Evolutionary conservation across 345 rosid species (phyloP), one percentile per base, ranked within the genome.

Genomic region (Salix brachista): DNA sequence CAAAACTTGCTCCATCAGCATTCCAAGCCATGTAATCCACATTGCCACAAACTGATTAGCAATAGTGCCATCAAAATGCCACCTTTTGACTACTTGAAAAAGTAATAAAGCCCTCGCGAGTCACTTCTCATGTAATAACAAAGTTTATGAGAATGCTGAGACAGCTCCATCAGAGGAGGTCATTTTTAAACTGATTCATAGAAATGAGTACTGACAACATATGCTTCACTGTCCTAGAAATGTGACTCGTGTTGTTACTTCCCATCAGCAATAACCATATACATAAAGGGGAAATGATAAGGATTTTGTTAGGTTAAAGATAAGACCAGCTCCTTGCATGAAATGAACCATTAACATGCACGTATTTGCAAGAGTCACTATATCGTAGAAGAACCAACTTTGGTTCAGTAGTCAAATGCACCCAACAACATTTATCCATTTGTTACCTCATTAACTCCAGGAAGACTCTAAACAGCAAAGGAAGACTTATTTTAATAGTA

Each of bases 21-120:
- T 73, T 26, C 50, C 17, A 34, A 73, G 66, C 36, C 48, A 37
- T 58, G 18, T 26, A 34, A 50, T 41, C 13, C 13, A 8, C 42
- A 54, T 37, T 54, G 25, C 65, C 42, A 74, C n/a, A 74, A 62
- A 44, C 60, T 74, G 69, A 21, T 74, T 8, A 42, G 42, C 52
- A 73, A 23, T 25, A 41, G 41, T 69, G 32, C 44, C n/a, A 42
- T 74, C 21, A 25, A 26, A 64, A 41, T 44, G 32, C 10, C 60
- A 25, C 13, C 60, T 61, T 7, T 46, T 3, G 67, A 65, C 50
- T 56, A 74, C 21, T 74, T 62, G 39, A 17, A 74, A 46, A 62
- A 19, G 25, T 52, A 52, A 19, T 19, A 19, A 52, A 19, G 25
- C 60, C 60, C 25, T 54, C 60, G 5, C 3, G 25, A 7, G 60